Base-by-base conservation (phyloP, 805 yeast genomes). In the Ogataea ganodermae region DNA sequence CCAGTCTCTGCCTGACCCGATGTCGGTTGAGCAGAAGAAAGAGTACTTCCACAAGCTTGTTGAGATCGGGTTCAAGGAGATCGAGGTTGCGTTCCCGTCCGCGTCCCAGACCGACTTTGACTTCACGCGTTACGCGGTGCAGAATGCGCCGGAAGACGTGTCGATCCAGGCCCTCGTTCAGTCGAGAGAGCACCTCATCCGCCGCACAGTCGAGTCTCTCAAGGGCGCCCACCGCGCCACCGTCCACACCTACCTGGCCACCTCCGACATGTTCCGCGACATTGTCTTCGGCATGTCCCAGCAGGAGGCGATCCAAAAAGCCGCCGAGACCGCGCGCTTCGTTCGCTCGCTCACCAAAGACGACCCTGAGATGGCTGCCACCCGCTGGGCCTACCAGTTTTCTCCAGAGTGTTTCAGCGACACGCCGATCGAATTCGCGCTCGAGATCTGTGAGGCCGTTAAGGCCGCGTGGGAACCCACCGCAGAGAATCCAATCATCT, bases 21-120 rank as follows among this genome's bases (percentile, higher is more conserved):
- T 85, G 92, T 75, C 85, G 8, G 79, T 85, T 13, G 81, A 75
- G 43, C 87, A 85, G 66, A 85, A 85, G 69, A 83, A 84, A 61
- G 83, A 80, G 59, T 84, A 84, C 63, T 85, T 84, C 73, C 83
- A 83, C 58, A 85, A 85, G 66, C 72, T 85, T 56, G 58, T 84
- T 7, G 88, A 84, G 48, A 72, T 85, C 48, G 92, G 92, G 1
- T 84, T 85, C 71, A 85, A 85, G 62, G 92, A 85, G 69, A 85
- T 85, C 58, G 92, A 85, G 67, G 92, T 85, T 39, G 73, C 89
- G 2, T 85, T 85, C 70, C 92, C 92, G 8, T 82, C 89, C 23
- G 91, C 91, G 3, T 84, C 90, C 3, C 91, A 85, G 63, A 83
- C 89, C 6, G 92, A 85, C 69, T 85, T 85, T 60, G 92, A 85